phyloP scores from a whole-genome alignment of 768 basidiomycete species.

The Rhodotorula babjevae region DNA sequence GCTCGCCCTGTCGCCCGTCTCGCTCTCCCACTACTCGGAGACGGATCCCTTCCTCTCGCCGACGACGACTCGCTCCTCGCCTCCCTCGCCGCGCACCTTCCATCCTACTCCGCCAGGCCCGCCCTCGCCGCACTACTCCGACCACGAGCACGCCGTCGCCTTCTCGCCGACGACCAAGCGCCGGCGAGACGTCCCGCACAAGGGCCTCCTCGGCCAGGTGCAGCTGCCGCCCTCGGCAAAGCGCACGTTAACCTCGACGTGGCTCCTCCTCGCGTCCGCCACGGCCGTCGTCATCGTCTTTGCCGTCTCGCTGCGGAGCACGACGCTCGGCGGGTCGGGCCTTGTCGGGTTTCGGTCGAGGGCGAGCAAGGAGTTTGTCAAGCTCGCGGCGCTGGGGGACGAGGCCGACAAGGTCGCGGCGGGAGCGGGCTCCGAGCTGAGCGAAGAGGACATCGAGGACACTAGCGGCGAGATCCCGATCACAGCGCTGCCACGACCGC shows the following conservation, averaged over 20 bases:
- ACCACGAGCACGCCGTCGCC: neutral
- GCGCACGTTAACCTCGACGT: neutral
- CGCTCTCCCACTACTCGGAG: constrained; percentile 4
- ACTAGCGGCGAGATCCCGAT: constrained; percentile 6
- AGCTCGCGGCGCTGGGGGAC: neutral
- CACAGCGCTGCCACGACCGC: constrained; percentile 3
- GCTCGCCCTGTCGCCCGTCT: constrained; percentile 10
- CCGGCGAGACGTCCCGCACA: too few species aligned
- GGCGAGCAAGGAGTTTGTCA: neutral
- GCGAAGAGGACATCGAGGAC: neutral
- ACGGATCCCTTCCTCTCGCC: constrained; percentile 22
- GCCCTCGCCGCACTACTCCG: too few species aligned
- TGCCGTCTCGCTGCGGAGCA: neutral
- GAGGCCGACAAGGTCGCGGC: too few species aligned
- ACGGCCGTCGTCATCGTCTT: neutral
- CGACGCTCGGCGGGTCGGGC: neutral
- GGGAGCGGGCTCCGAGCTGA: neutral
- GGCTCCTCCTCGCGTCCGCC: neutral
- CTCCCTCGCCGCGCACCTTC: neutral
- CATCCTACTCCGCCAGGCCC: neutral
- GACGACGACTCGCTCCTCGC: neutral
- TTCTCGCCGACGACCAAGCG: neutral
- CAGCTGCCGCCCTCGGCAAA: neutral
- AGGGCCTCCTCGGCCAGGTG: neutral
- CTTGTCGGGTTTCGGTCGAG: neutral